Base-by-base conservation (phyloP, 495 filamentous ascomycete species). In the Penicillium cataractarum region DNA sequence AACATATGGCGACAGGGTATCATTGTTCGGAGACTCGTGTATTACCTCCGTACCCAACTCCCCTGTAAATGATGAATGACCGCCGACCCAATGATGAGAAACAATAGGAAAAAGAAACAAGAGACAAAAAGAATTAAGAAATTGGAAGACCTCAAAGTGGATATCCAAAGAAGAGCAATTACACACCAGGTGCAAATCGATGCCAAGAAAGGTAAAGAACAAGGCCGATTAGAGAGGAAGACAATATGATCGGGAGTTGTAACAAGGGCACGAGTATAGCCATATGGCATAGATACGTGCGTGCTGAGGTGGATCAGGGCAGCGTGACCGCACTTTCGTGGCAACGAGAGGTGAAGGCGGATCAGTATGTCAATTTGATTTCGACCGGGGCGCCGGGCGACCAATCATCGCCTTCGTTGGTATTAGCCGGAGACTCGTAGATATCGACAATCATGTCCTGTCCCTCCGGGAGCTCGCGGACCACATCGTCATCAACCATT, bases 401-500 rank as follows among this genome's bases (percentile, higher is more conserved):
- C 22, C 62, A 62, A 37, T 57, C 37, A n/a, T 26, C 48, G 56
- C 49, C 48, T 44, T 37, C 58, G 5, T 69, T 58, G 7, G 31
- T 15, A 24, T 59, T 49, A 15, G 29, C 59, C 1, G 70, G 64
- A n/a, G 69, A 40, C 53, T 86, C 80, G 46, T 71, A 73, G 64
- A 89, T 82, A 66, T 89, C 87, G 55, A 83, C 84, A 32, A 83
- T 82, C 88, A 99, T 93, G 68, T 97, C 94, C 69, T 97, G 92
- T 8, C 93, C 92, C 76, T 99, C 95, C 0, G 87, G 82, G 17
- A 98, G 81, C 72, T 93, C 89, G n/a, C 84, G 84, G 21, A 99
- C 87, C 31, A 95, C 87, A 51, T 97, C 92, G 63, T 99, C 91
- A 72, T 99, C 95, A 56, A 98, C 82, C 71, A 93, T 87, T 49